phyloP scores from a whole-genome alignment of 768 basidiomycete species.

The Lactarius deliciosus region DNA sequence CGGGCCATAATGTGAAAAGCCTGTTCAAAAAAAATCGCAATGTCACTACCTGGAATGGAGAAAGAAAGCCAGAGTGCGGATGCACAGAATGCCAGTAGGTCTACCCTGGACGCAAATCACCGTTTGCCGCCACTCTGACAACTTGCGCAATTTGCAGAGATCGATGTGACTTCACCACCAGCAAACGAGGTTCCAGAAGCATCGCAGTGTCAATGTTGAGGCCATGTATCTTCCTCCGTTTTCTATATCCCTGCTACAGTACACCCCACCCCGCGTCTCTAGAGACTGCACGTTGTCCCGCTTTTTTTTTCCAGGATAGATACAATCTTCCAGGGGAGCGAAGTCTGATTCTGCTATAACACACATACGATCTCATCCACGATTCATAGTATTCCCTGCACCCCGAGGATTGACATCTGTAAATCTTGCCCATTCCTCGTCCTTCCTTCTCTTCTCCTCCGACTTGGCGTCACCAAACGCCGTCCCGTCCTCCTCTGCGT shows the following conservation, averaged over 20 bases:
- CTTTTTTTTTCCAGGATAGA: slow-evolving; percentile 8
- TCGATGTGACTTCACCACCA: slow-evolving; percentile 81
- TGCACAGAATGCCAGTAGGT: slow-evolving; percentile 47
- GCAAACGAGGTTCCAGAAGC: slow-evolving; percentile 77
- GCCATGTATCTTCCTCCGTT: slow-evolving; percentile 32
- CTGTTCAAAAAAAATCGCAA: slow-evolving; percentile 98
- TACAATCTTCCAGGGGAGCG: slow-evolving; percentile 5
- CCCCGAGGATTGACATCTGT: slow-evolving; percentile 86
- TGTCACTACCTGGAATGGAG: slow-evolving; percentile 96
- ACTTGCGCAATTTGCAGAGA: slow-evolving; percentile 52
- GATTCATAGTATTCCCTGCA: slow-evolving; percentile 97
- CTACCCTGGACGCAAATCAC: background rate
- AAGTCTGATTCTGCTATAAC: slow-evolving; percentile 20
- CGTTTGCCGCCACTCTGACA: background rate
- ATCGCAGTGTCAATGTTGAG: slow-evolving; percentile 79
- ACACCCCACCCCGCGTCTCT: slow-evolving; percentile 14
- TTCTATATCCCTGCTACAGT: slow-evolving; percentile 28
- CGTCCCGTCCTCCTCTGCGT: slow-evolving; percentile 85
- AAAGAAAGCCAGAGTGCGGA: slow-evolving; percentile 61
- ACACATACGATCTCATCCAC: slow-evolving; percentile 52
- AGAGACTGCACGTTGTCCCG: slow-evolving; percentile 15
- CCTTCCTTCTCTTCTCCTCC: slow-evolving; percentile 78
- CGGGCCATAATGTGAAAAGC: slow-evolving; percentile 98
- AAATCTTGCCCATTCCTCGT: slow-evolving; percentile 89
- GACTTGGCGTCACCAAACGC: slow-evolving; percentile 59